Conservation (phyloP, 768 basidiomycete species). For the Hericium coralloides region DNA sequence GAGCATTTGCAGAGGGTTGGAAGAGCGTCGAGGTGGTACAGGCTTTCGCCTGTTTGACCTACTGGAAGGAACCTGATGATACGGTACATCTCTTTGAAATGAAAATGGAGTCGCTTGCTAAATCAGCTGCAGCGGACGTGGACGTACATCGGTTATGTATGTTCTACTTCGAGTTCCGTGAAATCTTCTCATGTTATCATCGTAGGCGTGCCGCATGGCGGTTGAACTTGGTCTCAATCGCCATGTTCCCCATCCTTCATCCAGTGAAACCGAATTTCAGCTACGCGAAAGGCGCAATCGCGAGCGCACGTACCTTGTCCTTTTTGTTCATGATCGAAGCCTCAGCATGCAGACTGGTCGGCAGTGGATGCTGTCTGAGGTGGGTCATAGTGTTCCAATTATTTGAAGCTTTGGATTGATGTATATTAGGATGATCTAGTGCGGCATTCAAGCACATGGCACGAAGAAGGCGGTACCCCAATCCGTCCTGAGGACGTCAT, state of each 20-base stretch:
- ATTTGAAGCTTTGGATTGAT: not conserved
- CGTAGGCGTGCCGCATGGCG: slow-evolving; percentile 79
- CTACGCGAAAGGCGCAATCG: slow-evolving; percentile 71
- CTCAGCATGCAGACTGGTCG: slow-evolving; percentile 81
- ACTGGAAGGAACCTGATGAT: slow-evolving; percentile 86
- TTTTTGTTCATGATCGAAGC: slow-evolving; percentile 82
- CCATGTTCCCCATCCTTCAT: slow-evolving; percentile 44
- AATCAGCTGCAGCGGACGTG: slow-evolving; percentile 54
- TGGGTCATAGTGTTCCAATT: slow-evolving; percentile 7
- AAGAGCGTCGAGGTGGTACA: slow-evolving; percentile 84
- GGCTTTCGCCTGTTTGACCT: slow-evolving; percentile 81
- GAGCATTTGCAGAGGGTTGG: slow-evolving; percentile 71
- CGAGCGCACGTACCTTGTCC: slow-evolving; percentile 78
- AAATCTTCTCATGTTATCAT: not conserved
- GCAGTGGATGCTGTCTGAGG: slow-evolving; percentile 83
- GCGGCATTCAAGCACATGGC: slow-evolving; percentile 62
- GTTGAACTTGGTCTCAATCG: slow-evolving; percentile 77
- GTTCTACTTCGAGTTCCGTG: slow-evolving; percentile 18
- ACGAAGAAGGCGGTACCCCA: slow-evolving; percentile 42
- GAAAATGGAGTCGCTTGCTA: not conserved
- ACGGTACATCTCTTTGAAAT: slow-evolving; percentile 37
- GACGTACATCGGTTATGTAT: slow-evolving; percentile 81
- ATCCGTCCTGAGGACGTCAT: slow-evolving; percentile 76
- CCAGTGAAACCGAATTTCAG: slow-evolving; percentile 56
- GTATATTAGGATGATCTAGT: slow-evolving; percentile 55